These are phyloP conservation scores for Monosporozyma servazzii DNA, from an alignment of 805 yeast genomes.

Conservation along the genomic window DNA sequence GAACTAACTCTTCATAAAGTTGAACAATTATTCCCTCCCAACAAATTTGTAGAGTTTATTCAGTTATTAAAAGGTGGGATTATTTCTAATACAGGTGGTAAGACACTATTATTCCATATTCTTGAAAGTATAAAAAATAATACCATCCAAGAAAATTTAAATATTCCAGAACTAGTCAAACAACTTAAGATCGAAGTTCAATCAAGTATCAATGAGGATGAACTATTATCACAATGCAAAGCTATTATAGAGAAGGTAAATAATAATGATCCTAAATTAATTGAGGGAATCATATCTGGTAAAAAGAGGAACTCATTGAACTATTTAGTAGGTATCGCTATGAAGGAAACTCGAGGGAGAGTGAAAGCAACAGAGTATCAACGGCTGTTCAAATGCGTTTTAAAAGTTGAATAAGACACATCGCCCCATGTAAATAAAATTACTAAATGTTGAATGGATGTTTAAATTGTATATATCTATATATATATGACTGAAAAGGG, in stretches of 20 bases:
- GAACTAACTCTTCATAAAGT: slow-evolving; percentile 29
- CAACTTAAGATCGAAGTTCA: slow-evolving; percentile 41
- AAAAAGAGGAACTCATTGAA: slow-evolving; percentile 58
- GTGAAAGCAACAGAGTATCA: slow-evolving; percentile 32
- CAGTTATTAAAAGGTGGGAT: slow-evolving; percentile 35
- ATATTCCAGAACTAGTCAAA: slow-evolving; percentile 40
- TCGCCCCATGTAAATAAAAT: not conserved
- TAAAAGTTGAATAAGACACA: slow-evolving; percentile 13
- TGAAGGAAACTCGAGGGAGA: slow-evolving; percentile 68
- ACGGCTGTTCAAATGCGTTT: slow-evolving; percentile 24
- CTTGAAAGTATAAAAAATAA: slow-evolving; percentile 39
- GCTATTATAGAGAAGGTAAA: slow-evolving; percentile 33
- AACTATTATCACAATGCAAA: slow-evolving; percentile 34
- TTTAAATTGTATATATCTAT: not conserved
- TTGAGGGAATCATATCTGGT: slow-evolving; percentile 46
- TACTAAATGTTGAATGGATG: not conserved
- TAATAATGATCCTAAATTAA: slow-evolving; percentile 40
- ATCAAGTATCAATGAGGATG: slow-evolving; percentile 28
- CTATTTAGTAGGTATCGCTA: slow-evolving; percentile 73
- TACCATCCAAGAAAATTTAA: slow-evolving; percentile 4
- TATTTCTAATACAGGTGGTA: slow-evolving; percentile 62
- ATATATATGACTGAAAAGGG: not conserved
- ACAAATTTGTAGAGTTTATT: slow-evolving; percentile 47
- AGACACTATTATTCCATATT: slow-evolving; percentile 52
- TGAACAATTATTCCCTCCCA: slow-evolving; percentile 30